A percentile compares a stretch with the other conserved stretches of the same genome.
Evolutionary conservation across 73 alveolate species (phyloP).

Genomic region (Symbiodinium natans): DNA sequence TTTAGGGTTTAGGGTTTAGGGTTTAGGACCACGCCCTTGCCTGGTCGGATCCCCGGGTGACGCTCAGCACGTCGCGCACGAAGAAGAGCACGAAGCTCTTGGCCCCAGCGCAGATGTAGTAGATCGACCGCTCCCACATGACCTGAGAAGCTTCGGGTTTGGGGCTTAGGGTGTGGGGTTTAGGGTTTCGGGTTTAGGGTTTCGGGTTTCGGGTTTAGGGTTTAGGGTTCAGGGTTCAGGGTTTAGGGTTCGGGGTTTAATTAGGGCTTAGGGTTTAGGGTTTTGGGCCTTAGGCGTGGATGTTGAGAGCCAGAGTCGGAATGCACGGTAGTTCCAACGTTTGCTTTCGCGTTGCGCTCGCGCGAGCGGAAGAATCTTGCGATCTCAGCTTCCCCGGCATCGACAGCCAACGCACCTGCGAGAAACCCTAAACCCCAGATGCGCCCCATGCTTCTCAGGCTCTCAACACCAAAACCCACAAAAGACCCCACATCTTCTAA

Average conservation of each 20-base stretch:
- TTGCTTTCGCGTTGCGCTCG: too few relatives aligned
- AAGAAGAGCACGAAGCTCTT: constrained; percentile 63
- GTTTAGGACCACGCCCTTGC: constrained; percentile 2
- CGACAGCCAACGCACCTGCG: too few relatives aligned
- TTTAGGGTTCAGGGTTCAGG: background rate
- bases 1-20: too few relatives aligned
- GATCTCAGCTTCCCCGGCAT: too few relatives aligned
- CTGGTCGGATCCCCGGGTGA: constrained; percentile 20
- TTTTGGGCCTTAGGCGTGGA: background rate
- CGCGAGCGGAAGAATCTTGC: too few relatives aligned
- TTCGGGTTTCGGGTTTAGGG: background rate
- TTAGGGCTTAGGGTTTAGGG: background rate
- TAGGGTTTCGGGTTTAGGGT: background rate
- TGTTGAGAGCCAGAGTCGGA: too few relatives aligned
- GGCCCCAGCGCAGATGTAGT: constrained; percentile 48
- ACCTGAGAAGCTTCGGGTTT: background rate
- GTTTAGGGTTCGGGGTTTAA: background rate
- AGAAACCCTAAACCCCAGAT: too few relatives aligned
- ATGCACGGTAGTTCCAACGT: too few relatives aligned
- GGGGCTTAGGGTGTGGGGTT: background rate
- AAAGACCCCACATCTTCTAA: too few relatives aligned
- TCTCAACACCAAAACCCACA: too few relatives aligned
- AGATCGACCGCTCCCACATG: constrained; percentile 41
- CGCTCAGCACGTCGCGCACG: constrained; percentile 21
- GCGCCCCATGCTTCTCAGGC: too few relatives aligned